Evolutionary conservation across 2,329 filamentous ascomycete species (phyloP).

Genomic region (Geosmithia flava): DNA sequence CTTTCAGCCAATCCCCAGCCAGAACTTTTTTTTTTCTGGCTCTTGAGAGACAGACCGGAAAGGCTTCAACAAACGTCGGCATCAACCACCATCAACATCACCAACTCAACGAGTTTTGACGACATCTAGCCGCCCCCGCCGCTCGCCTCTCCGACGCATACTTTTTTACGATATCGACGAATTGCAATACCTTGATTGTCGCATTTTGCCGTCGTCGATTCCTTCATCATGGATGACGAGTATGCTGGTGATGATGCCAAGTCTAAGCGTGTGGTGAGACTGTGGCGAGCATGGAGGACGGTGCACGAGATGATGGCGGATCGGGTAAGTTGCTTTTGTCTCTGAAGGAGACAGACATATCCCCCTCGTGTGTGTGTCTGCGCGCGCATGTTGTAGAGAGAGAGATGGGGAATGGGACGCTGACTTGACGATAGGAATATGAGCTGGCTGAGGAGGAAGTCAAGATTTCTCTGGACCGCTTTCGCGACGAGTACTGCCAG

Average conservation of each 20-base stretch:
- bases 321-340: constrained; percentile 55
- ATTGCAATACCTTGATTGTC: neutral
- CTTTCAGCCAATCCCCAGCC: too few species aligned
- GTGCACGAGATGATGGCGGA: constrained; percentile 92
- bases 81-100: neutral
- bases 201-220: neutral
- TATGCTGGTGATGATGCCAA: constrained; percentile 34
- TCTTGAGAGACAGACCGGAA: neutral
- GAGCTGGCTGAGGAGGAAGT: constrained; percentile 83
- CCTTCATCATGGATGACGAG: constrained; percentile 22
- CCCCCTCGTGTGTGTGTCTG: neutral
- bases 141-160: neutral
- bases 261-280: constrained; percentile 46
- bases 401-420: neutral
- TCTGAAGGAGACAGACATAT: too few species aligned
- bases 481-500: constrained; percentile 59
- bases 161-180: too few species aligned
- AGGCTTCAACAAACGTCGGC: neutral
- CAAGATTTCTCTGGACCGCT: constrained; percentile 73
- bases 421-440: constrained; percentile 56
- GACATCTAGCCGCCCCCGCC: neutral
- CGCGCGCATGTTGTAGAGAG: neutral
- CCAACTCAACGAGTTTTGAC: neutral
- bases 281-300: constrained; percentile 92
- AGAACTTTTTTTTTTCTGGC: neutral